A percentile compares a stretch with the other conserved stretches of the same genome.
Conservation (phyloP, 805 yeast genomes). For the Saturnispora silvae region DNA sequence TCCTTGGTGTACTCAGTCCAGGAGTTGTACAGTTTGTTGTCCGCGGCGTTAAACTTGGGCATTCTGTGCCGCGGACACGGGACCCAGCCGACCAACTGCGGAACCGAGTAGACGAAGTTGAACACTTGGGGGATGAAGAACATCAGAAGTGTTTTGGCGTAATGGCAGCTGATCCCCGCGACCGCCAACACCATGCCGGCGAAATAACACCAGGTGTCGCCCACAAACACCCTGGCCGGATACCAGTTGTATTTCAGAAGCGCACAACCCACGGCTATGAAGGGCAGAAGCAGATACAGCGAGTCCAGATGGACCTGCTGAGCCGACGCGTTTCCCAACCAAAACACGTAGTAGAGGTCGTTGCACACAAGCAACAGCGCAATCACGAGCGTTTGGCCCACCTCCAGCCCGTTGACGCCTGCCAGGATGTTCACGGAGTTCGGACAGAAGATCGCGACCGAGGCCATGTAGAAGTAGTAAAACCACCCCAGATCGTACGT, state of each 20-base stretch:
- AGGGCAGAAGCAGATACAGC: slow-evolving; percentile 70
- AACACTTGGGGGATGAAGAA: slow-evolving; percentile 86
- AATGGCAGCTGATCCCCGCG: slow-evolving; percentile 92
- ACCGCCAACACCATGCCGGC: slow-evolving; percentile 99
- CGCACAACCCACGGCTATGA: slow-evolving; percentile 74
- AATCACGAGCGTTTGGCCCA: slow-evolving; percentile 82
- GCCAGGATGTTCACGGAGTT: slow-evolving; percentile 93
- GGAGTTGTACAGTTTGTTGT: slow-evolving; percentile 72
- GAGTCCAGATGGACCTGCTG: slow-evolving; percentile 77
- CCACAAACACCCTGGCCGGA: slow-evolving; percentile 91
- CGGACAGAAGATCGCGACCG: slow-evolving; percentile 89
- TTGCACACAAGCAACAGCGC: slow-evolving; percentile 62
- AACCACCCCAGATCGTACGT: slow-evolving; percentile 66
- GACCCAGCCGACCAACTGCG: slow-evolving; percentile 76
- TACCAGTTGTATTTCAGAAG: slow-evolving; percentile 74
- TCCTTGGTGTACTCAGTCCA: slow-evolving; percentile 33
- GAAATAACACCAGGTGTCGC: slow-evolving; percentile 96
- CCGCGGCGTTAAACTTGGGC: slow-evolving; percentile 60
- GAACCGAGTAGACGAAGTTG: slow-evolving; percentile 84
- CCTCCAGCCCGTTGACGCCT: slow-evolving; percentile 94
- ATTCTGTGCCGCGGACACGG: slow-evolving; percentile 95
- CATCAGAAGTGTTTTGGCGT: slow-evolving; percentile 80
- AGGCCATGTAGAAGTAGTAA: slow-evolving; percentile 84
- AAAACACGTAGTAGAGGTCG: slow-evolving; percentile 55
- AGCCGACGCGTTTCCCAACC: slow-evolving; percentile 50